Evolutionary conservation across 768 basidiomycete genomes (phyloP), one percentile per base, ranked within the genome.

Genomic region (Porphyrellus cyaneotinctus): DNA sequence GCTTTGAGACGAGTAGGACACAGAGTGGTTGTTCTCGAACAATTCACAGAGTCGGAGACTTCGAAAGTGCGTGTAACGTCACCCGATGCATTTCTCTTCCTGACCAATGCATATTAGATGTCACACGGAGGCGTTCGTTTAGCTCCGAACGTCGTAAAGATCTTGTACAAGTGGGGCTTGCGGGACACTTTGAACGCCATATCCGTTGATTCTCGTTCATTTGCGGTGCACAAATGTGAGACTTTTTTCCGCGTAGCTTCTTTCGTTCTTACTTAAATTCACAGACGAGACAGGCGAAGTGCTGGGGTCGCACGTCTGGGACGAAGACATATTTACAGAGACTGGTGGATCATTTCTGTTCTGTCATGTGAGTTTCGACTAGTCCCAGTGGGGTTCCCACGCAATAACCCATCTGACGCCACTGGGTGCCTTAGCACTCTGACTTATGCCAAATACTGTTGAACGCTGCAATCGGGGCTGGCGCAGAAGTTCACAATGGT

Each of bases 1-100:
- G 71, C 78, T 15, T 71, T 87, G 37, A 74, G 74, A 41, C 75
- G 74, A 58, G 77, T 77, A 7, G 84, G 85, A 7, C 85, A 87
- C 66, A 68, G 72, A 30, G 84, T 85, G n/a, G 69, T 75, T 2
- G 75, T 87, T 3, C 64, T 85, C 20, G 84, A 86, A 61, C 70
- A 74, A 53, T 67, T 64, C 17, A 70, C 73, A 50, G 76, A 75
- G 15, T 70, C 70, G n/a, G 64, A 71, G n/a, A 49, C 51, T 31
- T 65, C 63, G 32, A 69, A 69, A 51, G 75, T 74, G 35, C 24
- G 67, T 58, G 47, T 50, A 9, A 10, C n/a, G 22, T 6, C 5
- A 2, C 11, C n/a, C 6, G 11, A 22, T 6, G 14, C 43, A 18
- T 18, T 6, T 17, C 6, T 30, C 12, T 28, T 24, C 15, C 53